These are phyloP conservation scores for Sphagnum tenellum DNA, from an alignment of 225 moss, liverwort and hornwort species.

Conservation along the genomic window DNA sequence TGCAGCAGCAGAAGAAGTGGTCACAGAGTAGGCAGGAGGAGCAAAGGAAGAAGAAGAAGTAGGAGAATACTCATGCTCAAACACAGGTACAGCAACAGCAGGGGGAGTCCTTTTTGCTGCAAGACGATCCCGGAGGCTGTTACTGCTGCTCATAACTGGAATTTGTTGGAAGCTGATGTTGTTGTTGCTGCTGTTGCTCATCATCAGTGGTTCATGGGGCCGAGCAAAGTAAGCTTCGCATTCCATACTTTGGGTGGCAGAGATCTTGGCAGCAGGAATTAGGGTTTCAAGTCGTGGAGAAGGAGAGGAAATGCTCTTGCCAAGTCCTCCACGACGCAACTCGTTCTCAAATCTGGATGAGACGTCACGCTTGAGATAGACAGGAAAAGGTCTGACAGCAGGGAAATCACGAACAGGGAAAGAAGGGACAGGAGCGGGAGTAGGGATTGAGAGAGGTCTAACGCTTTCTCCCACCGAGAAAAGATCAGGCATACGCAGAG, in stretches of 20 bases:
- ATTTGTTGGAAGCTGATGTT: no score
- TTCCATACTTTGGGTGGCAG: not conserved
- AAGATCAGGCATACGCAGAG: not conserved
- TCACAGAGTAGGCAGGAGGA: no score
- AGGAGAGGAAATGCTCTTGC: not conserved
- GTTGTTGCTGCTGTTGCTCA: no score
- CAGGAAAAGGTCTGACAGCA: not conserved
- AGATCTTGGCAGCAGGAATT: not conserved
- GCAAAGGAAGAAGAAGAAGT: not conserved
- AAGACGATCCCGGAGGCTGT: not conserved
- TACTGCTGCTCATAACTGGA: not conserved
- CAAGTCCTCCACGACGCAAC: not conserved
- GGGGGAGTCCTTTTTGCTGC: not conserved
- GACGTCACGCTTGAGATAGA: not conserved
- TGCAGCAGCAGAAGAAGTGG: not conserved
- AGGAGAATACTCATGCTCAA: not conserved
- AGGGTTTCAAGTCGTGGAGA: not conserved
- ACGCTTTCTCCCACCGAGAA: not conserved
- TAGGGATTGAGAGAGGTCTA: not conserved
- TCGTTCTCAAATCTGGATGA: not conserved
- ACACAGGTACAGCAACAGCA: not conserved
- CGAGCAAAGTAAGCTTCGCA: not conserved
- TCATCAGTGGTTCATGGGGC: not conserved
- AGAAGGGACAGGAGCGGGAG: not conserved
- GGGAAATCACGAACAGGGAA: slow-evolving; percentile 2